Conservation (phyloP, 2,329 filamentous ascomycete species). For the Fusarium sp. region DNA sequence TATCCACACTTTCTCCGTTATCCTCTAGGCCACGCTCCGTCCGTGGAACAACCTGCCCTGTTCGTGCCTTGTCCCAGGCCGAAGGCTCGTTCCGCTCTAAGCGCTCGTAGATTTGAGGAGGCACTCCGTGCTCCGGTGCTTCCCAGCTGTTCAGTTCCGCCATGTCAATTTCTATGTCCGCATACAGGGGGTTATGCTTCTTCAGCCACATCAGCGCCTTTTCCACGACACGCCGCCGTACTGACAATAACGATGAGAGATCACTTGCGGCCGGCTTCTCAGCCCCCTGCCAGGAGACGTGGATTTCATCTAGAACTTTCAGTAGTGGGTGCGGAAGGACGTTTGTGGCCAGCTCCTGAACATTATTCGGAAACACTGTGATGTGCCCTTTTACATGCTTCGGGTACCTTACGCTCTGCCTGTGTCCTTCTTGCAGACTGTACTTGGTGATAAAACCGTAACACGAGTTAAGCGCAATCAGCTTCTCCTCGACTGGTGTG, state of each 20-base stretch:
- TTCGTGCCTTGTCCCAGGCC: conserved; percentile 2
- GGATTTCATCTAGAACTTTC: conserved; percentile 1
- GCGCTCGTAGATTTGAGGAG: neutral
- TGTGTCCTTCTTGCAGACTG: no score
- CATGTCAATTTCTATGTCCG: neutral
- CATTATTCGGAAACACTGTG: no score
- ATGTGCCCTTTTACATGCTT: no score
- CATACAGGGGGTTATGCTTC: neutral
- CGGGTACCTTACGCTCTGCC: no score
- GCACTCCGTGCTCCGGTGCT: neutral
- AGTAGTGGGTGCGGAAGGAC: neutral
- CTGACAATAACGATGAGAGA: neutral
- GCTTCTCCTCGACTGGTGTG: no score
- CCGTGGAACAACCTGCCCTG: neutral
- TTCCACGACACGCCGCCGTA: neutral
- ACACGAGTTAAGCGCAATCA: no score
- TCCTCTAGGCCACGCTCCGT: conserved; percentile 1
- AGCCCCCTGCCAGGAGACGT: neutral
- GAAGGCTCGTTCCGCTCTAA: neutral
- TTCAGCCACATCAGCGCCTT: conserved; percentile 1
- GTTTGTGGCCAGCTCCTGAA: no score
- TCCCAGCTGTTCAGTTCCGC: conserved; percentile 10
- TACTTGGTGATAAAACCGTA: no score
- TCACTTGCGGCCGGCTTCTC: neutral
- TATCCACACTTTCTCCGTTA: neutral